These are phyloP conservation scores for Heliamphora ciliata DNA, from an alignment of 179 eudicot genomes.

Conservation along the genomic window DNA sequence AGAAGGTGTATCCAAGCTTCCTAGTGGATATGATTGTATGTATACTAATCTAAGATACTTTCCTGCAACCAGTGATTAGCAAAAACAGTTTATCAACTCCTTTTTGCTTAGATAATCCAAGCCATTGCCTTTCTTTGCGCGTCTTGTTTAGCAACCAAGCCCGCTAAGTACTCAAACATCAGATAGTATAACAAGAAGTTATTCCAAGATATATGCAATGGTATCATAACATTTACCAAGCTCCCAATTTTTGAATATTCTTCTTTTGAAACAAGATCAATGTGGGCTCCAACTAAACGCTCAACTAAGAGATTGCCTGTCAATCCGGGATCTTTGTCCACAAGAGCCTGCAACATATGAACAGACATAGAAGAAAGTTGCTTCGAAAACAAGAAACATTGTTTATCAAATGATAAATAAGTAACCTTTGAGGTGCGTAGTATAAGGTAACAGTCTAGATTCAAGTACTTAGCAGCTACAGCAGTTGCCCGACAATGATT, in stretches of 20 bases:
- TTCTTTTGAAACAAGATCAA: constrained; percentile 93
- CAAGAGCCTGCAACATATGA: constrained; percentile 50
- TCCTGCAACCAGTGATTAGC: neutral
- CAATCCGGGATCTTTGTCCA: constrained; percentile 89
- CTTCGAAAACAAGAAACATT: constrained; percentile 9
- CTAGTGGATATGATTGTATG: neutral
- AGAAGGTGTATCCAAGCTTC: neutral
- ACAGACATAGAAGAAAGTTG: constrained; percentile 16
- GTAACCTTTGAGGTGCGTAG: constrained; percentile 88
- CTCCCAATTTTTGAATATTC: constrained; percentile 84
- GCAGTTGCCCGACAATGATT: constrained; percentile 98
- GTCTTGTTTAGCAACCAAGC: neutral
- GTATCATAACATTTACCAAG: constrained; percentile 41
- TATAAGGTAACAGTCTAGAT: constrained; percentile 88
- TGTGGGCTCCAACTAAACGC: constrained; percentile 95
- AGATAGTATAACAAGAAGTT: neutral
- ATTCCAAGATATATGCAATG: neutral
- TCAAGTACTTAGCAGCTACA: constrained; percentile 88
- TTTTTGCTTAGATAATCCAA: neutral
- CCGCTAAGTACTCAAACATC: neutral
- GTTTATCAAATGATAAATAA: neutral
- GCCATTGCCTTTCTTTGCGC: neutral
- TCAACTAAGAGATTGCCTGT: constrained; percentile 92
- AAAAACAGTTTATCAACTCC: neutral
- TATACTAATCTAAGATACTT: neutral